Evolutionary conservation across 345 rosid genomes (phyloP).

Genomic region (Citrus australasica): DNA sequence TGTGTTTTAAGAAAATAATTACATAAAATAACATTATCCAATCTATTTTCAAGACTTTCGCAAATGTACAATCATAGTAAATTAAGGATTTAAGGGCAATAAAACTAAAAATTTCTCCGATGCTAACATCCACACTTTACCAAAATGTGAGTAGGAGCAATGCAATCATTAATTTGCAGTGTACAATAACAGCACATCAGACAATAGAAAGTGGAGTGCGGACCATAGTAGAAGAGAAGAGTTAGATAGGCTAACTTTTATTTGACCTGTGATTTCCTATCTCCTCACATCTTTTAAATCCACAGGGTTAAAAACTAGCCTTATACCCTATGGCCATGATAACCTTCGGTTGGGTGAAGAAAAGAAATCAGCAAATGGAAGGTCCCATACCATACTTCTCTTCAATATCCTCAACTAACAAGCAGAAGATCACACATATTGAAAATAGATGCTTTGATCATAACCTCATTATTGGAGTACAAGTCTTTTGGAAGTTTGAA

Average conservation of each 20-base stretch:
- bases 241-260: neutral
- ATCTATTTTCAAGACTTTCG: no score
- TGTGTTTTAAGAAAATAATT: no score
- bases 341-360: neutral
- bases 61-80: no score
- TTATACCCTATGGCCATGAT: neutral
- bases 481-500: neutral
- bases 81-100: no score
- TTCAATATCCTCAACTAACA: neutral
- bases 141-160: no score
- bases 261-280: neutral
- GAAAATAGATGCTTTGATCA: neutral
- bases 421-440: neutral
- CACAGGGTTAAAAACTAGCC: neutral
- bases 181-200: no score
- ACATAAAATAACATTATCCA: no score
- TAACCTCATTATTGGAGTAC: neutral
- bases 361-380: neutral
- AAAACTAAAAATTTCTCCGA: no score
- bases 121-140: no score
- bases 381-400: neutral
- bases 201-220: no score
- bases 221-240: no score
- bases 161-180: no score
- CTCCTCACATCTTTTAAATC: neutral